These are phyloP conservation scores for Senna tora DNA, from an alignment of 306 rosid genomes.

Conservation along the genomic window DNA sequence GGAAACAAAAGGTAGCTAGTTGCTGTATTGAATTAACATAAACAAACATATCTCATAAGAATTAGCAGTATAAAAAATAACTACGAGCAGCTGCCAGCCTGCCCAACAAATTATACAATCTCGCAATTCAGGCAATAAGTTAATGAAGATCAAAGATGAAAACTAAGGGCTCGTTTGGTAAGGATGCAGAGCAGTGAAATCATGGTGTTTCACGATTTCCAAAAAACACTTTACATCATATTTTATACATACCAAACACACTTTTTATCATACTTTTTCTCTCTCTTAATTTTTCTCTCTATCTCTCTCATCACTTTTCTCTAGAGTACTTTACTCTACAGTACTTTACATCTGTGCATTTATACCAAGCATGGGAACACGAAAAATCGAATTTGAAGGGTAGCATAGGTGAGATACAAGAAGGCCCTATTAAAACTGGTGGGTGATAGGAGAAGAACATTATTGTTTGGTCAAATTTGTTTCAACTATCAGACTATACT, in stretches of 20 bases:
- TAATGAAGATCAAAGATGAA: constrained; percentile 26
- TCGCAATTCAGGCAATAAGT: constrained; percentile 22
- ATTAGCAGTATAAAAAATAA: neutral
- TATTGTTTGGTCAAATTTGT: constrained; percentile 29
- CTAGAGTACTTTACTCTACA: no score
- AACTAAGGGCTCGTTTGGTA: no score
- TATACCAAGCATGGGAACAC: no score
- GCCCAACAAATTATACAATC: neutral
- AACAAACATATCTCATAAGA: constrained; percentile 8
- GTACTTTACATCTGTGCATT: no score
- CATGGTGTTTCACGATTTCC: no score
- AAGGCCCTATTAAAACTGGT: constrained; percentile 27
- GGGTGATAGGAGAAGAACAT: constrained; percentile 21
- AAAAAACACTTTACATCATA: no score
- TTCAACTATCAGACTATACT: constrained; percentile 27
- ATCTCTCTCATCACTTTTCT: no score
- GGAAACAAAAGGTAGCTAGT: neutral
- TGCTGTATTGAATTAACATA: neutral
- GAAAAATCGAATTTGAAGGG: constrained; percentile 18
- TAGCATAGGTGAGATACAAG: constrained; percentile 25
- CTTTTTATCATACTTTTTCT: no score
- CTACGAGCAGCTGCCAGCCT: constrained; percentile 15
- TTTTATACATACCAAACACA: no score
- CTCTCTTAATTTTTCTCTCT: no score
- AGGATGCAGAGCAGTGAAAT: no score